Evolutionary conservation across 306 rosid genomes (phyloP).

Genomic region (Trifolium repens): DNA sequence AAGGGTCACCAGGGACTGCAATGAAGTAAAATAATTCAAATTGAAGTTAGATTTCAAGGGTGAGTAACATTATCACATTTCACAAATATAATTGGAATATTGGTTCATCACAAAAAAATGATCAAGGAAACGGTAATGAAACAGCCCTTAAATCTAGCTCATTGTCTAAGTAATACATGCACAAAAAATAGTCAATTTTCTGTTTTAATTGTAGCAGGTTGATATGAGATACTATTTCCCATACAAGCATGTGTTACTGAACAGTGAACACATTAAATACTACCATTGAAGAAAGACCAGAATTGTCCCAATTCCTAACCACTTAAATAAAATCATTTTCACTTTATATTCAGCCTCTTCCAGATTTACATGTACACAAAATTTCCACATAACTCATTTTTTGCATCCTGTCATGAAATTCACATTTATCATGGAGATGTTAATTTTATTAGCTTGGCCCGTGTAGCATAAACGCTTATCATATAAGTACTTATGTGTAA

Average conservation of each 20-base stretch:
- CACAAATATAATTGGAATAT: neutral
- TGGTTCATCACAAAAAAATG: neutral
- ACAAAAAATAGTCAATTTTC: too few species aligned
- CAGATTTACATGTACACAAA: neutral
- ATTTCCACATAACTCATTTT: neutral
- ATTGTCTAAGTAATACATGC: too few species aligned
- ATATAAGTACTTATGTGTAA: neutral
- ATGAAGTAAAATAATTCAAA: constrained; percentile 34
- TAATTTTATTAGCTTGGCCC: neutral
- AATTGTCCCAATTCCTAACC: too few species aligned
- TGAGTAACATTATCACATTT: constrained; percentile 16
- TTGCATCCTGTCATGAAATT: neutral
- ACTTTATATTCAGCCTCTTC: too few species aligned
- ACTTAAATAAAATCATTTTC: neutral
- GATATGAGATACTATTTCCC: too few species aligned
- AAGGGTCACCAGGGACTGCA: constrained; percentile 95
- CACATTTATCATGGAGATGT: neutral
- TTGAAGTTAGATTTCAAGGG: neutral
- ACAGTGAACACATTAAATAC: too few species aligned
- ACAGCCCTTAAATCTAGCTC: too few species aligned
- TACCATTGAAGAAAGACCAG: too few species aligned
- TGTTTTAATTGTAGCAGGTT: too few species aligned
- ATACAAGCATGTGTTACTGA: too few species aligned
- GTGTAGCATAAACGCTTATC: too few species aligned
- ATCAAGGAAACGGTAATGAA: neutral